Evolutionary conservation across 2,329 filamentous ascomycete species (phyloP).

Genomic region (Pseudocercospora vitis): DNA sequence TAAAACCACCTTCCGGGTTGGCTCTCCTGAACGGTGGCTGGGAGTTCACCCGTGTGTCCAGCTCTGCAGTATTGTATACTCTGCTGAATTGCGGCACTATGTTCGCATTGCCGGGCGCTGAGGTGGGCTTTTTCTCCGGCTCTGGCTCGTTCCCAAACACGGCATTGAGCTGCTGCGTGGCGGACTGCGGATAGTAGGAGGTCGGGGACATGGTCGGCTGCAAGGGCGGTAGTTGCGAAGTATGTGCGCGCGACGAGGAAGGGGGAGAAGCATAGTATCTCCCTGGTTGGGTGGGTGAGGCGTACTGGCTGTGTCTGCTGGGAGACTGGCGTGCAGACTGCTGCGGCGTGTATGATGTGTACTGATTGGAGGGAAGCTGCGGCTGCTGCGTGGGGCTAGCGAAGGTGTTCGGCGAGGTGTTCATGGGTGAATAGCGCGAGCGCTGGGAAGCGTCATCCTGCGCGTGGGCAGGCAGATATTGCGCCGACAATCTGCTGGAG

Average conservation of each 20-base stretch:
- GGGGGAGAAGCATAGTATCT: conserved; percentile 60
- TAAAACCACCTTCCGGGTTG: conserved; percentile 95
- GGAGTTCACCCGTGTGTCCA: conserved; percentile 78
- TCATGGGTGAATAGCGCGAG: conserved; percentile 95
- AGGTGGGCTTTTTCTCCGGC: conserved; percentile 52
- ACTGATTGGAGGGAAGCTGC: conserved; percentile 29
- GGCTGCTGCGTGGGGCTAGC: conserved; percentile 55
- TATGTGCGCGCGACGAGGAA: conserved; percentile 47
- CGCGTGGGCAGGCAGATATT: conserved; percentile 55
- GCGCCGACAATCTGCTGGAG: conserved; percentile 63
- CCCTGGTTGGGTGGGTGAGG: conserved; percentile 54
- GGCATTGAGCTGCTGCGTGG: conserved; percentile 69
- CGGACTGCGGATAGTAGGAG: conserved; percentile 66
- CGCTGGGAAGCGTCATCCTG: conserved; percentile 64
- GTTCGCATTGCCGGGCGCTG: conserved; percentile 39
- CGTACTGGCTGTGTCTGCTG: conserved; percentile 62
- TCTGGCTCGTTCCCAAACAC: conserved; percentile 55
- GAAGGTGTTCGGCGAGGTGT: conserved; percentile 74
- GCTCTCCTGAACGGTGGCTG: conserved; percentile 91
- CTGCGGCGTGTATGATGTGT: conserved; percentile 40
- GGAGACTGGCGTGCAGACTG: conserved; percentile 74
- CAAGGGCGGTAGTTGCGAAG: conserved; percentile 73
- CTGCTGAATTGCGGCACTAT: conserved; percentile 85
- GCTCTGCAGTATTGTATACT: conserved; percentile 68
- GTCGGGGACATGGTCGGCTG: conserved; percentile 61